Percentiles rank a stretch among this genome's conserved stretches.
Conservation (phyloP, 352 stramenopile species). For the Aphanomyces invadans region DNA sequence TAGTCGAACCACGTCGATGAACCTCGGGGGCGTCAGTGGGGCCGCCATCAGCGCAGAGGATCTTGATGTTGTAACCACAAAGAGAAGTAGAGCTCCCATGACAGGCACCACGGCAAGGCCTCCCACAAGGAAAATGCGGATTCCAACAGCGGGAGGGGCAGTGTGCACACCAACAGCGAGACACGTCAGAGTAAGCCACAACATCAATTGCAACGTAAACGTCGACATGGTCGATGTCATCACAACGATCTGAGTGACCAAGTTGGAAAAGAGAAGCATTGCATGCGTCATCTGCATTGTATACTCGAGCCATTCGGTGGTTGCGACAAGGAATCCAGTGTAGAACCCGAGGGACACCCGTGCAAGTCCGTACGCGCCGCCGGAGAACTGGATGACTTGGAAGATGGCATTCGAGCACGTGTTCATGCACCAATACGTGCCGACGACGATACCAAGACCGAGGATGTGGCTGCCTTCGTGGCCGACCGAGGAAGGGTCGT, state of each 20-base stretch:
- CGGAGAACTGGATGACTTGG: conserved; percentile 1
- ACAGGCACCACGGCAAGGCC: too few species aligned
- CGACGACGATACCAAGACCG: background rate
- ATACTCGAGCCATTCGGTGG: conserved; percentile 2
- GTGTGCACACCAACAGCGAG: too few species aligned
- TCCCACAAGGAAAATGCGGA: too few species aligned
- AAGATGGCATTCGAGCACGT: background rate
- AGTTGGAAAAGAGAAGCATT: background rate
- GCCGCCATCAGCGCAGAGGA: background rate
- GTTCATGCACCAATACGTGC: background rate
- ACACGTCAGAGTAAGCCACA: too few species aligned
- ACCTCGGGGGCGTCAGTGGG: background rate
- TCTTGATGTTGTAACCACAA: too few species aligned
- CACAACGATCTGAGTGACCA: background rate
- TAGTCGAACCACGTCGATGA: background rate
- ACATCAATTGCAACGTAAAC: background rate
- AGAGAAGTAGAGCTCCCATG: too few species aligned
- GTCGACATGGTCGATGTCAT: background rate
- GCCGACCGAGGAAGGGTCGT: too few species aligned
- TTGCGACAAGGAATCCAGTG: background rate
- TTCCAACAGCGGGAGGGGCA: too few species aligned
- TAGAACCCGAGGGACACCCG: conserved; percentile 4
- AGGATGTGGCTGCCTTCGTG: background rate
- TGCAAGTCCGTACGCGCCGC: conserved; percentile 9
- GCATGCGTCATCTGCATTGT: background rate